Conservation (phyloP, 495 filamentous ascomycete species). For the Pyronema omphalodes region DNA sequence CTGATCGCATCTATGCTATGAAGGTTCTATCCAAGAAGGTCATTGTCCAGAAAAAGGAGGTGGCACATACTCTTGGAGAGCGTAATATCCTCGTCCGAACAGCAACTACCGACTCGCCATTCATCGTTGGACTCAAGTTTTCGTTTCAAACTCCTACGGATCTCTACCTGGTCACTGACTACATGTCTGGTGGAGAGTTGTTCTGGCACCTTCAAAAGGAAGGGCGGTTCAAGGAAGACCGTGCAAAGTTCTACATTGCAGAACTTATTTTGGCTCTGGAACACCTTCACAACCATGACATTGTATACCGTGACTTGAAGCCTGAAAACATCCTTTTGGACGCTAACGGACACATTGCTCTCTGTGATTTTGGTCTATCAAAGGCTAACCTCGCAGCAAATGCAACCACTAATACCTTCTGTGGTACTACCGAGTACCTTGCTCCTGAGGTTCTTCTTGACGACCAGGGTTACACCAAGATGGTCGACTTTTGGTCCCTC, state of each 20-base stretch:
- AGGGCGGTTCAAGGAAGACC: slow-evolving; percentile 81
- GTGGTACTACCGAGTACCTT: slow-evolving; percentile 93
- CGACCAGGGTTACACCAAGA: slow-evolving; percentile 96
- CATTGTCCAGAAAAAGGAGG: slow-evolving; percentile 98
- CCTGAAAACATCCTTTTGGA: slow-evolving; percentile 73
- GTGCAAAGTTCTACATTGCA: slow-evolving; percentile 97
- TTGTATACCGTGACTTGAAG: slow-evolving; percentile 88
- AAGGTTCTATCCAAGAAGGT: slow-evolving; percentile 98
- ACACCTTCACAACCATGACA: slow-evolving; percentile 88
- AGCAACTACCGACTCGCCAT: slow-evolving; percentile 85
- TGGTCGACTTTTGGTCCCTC: slow-evolving; percentile 99
- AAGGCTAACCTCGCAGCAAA: slow-evolving; percentile 94
- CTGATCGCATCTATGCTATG: slow-evolving; percentile 91
- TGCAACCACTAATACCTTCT: slow-evolving; percentile 97
- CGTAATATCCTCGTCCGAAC: slow-evolving; percentile 93
- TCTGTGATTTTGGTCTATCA: slow-evolving; percentile 81
- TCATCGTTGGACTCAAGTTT: slow-evolving; percentile 96
- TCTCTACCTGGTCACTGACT: slow-evolving; percentile 95
- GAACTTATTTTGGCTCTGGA: slow-evolving; percentile 91
- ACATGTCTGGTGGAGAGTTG: slow-evolving; percentile 95
- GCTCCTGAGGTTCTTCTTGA: slow-evolving; percentile 90
- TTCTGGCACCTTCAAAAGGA: slow-evolving; percentile 99
- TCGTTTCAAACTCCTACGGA: slow-evolving; percentile 97
- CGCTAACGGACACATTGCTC: slow-evolving; percentile 67
- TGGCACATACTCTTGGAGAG: slow-evolving; percentile 90